Conservation (phyloP, 2,329 filamentous ascomycete species). For the Aureobasidium vineae region DNA sequence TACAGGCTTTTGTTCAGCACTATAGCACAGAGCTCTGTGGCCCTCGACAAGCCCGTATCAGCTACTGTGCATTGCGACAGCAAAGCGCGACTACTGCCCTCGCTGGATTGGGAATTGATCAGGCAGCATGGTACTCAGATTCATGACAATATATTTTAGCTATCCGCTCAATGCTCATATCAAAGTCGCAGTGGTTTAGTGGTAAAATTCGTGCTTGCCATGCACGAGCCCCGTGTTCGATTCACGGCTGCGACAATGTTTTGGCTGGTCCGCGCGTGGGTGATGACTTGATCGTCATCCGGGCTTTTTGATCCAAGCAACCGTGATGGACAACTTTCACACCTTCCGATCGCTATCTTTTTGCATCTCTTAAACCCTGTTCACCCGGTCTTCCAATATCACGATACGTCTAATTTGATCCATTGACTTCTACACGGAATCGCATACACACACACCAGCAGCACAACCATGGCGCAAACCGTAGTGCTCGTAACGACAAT, state of each 20-base stretch:
- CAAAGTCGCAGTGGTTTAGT: conserved; percentile 26
- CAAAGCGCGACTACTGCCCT: too few species aligned
- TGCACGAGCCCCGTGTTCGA: conserved; percentile 27
- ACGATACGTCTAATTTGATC: too few species aligned
- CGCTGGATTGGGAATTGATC: too few species aligned
- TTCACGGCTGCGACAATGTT: conserved; percentile 26
- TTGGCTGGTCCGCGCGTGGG: neutral
- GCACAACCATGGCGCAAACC: conserved; percentile 65
- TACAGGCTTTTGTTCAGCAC: too few species aligned
- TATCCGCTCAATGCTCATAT: too few species aligned
- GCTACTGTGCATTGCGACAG: too few species aligned
- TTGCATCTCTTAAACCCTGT: neutral
- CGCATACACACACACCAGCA: neutral
- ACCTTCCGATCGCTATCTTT: neutral
- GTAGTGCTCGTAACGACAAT: conserved; percentile 82
- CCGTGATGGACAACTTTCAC: conserved; percentile 19
- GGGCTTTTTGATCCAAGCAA: conserved; percentile 1
- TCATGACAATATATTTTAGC: too few species aligned
- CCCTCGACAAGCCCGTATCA: too few species aligned
- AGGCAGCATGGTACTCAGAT: too few species aligned
- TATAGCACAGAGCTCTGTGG: too few species aligned
- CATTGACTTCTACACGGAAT: neutral
- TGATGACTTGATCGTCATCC: neutral
- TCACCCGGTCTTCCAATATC: too few species aligned
- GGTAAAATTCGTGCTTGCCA: conserved; percentile 27